Evolutionary conservation across 306 rosid species (phyloP).

Genomic region (Elaeagnus macrophylla): DNA sequence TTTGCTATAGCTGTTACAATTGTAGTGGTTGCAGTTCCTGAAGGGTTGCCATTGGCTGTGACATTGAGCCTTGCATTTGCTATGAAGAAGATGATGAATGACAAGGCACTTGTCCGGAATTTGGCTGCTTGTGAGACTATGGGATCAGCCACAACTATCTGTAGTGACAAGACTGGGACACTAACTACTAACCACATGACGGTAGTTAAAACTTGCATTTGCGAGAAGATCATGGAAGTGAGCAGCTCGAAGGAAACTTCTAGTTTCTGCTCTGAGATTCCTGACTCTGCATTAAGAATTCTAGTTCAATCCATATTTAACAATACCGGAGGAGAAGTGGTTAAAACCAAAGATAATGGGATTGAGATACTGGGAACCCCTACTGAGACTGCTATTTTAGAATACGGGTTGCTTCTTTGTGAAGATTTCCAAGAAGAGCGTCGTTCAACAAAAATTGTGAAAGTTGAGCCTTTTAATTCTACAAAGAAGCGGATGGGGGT

Average conservation of each 20-base stretch:
- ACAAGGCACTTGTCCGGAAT: constrained; percentile 92
- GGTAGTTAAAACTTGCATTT: constrained; percentile 77
- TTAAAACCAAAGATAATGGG: constrained; percentile 50
- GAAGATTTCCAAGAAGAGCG: constrained; percentile 69
- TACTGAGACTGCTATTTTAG: constrained; percentile 81
- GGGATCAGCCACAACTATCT: constrained; percentile 94
- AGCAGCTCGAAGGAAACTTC: constrained; percentile 37
- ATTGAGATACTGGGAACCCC: constrained; percentile 85
- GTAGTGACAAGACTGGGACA: constrained; percentile 98
- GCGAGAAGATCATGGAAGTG: constrained; percentile 60
- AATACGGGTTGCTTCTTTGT: constrained; percentile 69
- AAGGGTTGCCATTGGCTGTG: constrained; percentile 97
- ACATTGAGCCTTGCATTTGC: constrained; percentile 98
- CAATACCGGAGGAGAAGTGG: constrained; percentile 96
- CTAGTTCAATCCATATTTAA: constrained; percentile 80
- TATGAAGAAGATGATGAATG: constrained; percentile 98
- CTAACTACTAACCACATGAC: constrained; percentile 95
- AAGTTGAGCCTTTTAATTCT: constrained; percentile 94
- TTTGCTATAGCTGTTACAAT: constrained; percentile 94
- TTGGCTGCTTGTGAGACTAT: constrained; percentile 99
- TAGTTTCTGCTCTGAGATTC: constrained; percentile 48
- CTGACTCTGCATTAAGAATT: constrained; percentile 46
- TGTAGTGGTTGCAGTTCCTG: constrained; percentile 97
- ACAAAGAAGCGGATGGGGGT: constrained; percentile 79
- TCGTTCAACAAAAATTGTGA: constrained; percentile 42